Conservation (phyloP, 2,329 filamentous ascomycete genomes). For the Helminthosporium solani region DNA sequence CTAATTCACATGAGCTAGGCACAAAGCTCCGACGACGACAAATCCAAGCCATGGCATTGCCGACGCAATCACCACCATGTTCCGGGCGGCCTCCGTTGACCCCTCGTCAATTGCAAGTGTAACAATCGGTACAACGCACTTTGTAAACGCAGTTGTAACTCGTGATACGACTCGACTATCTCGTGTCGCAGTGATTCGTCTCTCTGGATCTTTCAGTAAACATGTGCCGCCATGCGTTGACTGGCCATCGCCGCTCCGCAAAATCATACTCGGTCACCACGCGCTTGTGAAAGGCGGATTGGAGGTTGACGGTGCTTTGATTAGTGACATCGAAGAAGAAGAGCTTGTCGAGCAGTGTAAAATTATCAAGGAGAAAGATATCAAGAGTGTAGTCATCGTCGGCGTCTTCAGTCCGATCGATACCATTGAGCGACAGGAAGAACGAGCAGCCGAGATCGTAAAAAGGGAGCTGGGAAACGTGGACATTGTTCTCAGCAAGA, state of each 20-base stretch:
- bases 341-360: constrained; percentile 49
- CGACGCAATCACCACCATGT: constrained; percentile 39
- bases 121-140: constrained; percentile 55
- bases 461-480: constrained; percentile 48
- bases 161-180: constrained; percentile 52
- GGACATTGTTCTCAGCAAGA: constrained; percentile 54
- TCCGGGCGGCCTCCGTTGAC: constrained; percentile 32
- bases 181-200: constrained; percentile 54
- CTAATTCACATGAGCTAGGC: constrained; percentile 19
- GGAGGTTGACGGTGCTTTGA: constrained; percentile 52
- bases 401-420: constrained; percentile 63
- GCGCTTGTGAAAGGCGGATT: constrained; percentile 52
- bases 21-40: constrained; percentile 42
- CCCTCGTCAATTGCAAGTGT: constrained; percentile 45
- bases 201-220: constrained; percentile 51
- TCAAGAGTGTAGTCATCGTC: constrained; percentile 55
- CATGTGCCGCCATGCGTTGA: constrained; percentile 54
- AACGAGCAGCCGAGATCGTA: constrained; percentile 51
- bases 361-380: constrained; percentile 46
- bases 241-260: constrained; percentile 49
- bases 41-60: constrained; percentile 42
- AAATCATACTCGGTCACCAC: constrained; percentile 50
- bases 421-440: constrained; percentile 54
- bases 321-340: constrained; percentile 44
- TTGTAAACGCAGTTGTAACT: constrained; percentile 55